Evolutionary conservation across 177 flowering plant species (phyloP).

Genomic region (Tripterygium wilfordii): DNA sequence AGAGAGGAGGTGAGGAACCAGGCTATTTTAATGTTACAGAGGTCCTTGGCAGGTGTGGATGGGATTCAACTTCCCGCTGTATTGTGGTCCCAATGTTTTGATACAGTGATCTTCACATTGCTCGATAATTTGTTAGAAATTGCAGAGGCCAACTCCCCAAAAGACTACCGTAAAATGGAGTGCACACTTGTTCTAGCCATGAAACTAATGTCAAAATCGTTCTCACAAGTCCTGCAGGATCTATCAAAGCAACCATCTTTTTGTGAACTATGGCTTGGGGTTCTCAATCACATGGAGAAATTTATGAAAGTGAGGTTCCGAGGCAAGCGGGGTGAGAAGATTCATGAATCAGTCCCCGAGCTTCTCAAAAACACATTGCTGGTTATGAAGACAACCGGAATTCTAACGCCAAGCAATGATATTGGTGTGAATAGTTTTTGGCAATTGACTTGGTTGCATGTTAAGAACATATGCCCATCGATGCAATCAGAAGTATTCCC

Average conservation of each 20-base stretch:
- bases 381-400: constrained; percentile 66
- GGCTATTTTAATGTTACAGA: constrained; percentile 51
- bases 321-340: constrained; percentile 52
- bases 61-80: constrained; percentile 41
- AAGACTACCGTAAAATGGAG: constrained; percentile 72
- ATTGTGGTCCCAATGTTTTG: constrained; percentile 77
- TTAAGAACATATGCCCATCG: constrained; percentile 63
- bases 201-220: constrained; percentile 63
- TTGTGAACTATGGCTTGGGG: constrained; percentile 70
- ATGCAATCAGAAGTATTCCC: constrained; percentile 73
- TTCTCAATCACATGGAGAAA: constrained; percentile 61
- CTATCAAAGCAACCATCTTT: constrained; percentile 46
- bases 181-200: constrained; percentile 59
- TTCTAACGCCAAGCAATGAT: constrained; percentile 52
- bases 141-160: constrained; percentile 45
- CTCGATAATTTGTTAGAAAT: constrained; percentile 72
- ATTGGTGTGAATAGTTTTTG: constrained; percentile 74
- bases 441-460: constrained; percentile 83
- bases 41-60: constrained; percentile 53
- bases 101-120: constrained; percentile 70
- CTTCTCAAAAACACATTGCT: constrained; percentile 55
- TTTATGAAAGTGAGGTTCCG: constrained; percentile 54
- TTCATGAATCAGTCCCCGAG: constrained; percentile 51
- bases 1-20: constrained; percentile 87
- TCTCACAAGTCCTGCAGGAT: constrained; percentile 51